A percentile compares a stretch with the other conserved stretches of the same genome.
phyloP scores from a whole-genome alignment of 2,329 filamentous ascomycete genomes.

The Escovopsis sp. region DNA sequence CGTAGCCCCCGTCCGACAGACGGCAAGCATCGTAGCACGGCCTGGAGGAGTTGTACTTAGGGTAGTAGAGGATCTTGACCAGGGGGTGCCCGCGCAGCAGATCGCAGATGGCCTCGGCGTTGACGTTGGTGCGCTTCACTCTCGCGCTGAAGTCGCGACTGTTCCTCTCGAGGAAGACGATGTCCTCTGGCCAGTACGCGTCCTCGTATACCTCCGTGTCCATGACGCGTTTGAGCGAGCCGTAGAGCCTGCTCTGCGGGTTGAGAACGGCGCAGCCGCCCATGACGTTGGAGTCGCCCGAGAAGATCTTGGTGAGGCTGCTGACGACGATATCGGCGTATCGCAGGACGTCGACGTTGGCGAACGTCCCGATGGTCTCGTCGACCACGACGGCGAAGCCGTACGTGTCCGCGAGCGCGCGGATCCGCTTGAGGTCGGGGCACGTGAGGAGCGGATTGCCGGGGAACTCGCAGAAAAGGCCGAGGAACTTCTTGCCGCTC shows the following conservation, averaged over 20 bases:
- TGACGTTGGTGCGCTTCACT: conserved; percentile 70
- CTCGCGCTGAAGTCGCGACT: conserved; percentile 78
- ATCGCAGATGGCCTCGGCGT: conserved; percentile 69
- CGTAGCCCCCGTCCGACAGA: conserved; percentile 65
- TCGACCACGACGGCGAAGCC: conserved; percentile 86
- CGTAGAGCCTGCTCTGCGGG: conserved; percentile 54
- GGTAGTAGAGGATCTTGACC: conserved; percentile 76
- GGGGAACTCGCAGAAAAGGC: conserved; percentile 88
- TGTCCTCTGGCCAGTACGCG: conserved; percentile 87
- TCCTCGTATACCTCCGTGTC: conserved; percentile 55
- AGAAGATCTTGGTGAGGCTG: conserved; percentile 93
- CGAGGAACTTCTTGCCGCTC: conserved; percentile 60
- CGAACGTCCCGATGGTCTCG: conserved; percentile 91
- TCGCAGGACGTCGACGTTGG: conserved; percentile 85
- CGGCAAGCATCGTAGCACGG: conserved; percentile 65
- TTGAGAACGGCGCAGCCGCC: conserved; percentile 60
- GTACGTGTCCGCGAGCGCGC: conserved; percentile 61
- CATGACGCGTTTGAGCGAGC: conserved; percentile 49
- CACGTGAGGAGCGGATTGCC: conserved; percentile 79
- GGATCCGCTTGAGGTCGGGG: conserved; percentile 72
- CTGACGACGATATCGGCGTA: conserved; percentile 86
- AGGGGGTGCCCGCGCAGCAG: conserved; percentile 43
- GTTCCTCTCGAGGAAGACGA: conserved; percentile 89
- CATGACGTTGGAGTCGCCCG: conserved; percentile 96
- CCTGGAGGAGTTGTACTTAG: conserved; percentile 57